Evolutionary conservation across 805 yeast genomes (phyloP).

Genomic region (Kodamaea laetipori): DNA sequence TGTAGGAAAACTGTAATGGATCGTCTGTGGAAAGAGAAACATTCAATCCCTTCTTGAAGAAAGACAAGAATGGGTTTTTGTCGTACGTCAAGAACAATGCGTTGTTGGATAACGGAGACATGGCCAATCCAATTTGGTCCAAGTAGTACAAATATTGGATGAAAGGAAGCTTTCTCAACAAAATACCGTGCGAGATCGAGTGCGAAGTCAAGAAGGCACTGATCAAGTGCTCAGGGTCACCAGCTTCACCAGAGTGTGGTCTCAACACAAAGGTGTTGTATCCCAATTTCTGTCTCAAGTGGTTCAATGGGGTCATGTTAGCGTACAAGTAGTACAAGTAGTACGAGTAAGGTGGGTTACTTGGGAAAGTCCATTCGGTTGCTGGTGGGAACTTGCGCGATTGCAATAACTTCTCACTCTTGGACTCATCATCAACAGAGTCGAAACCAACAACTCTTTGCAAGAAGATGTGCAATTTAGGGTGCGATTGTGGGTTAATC

Average conservation of each 20-base stretch:
- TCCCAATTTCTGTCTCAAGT: slow-evolving; percentile 73
- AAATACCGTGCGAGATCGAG: slow-evolving; percentile 93
- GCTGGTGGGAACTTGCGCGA: slow-evolving; percentile 82
- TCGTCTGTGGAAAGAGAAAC: slow-evolving; percentile 96
- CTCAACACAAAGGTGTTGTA: slow-evolving; percentile 90
- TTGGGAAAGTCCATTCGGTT: slow-evolving; percentile 69
- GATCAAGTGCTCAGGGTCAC: slow-evolving; percentile 96
- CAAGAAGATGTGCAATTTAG: slow-evolving; percentile 85
- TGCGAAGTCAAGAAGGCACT: slow-evolving; percentile 87
- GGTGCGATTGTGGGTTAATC: slow-evolving; percentile 78
- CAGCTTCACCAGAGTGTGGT: slow-evolving; percentile 99
- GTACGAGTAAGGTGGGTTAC: slow-evolving; percentile 97
- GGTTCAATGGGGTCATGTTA: slow-evolving; percentile 81
- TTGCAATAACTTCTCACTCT: slow-evolving; percentile 79
- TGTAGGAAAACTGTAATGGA: slow-evolving; percentile 95
- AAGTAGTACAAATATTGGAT: slow-evolving; percentile 90
- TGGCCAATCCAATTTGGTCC: slow-evolving; percentile 95
- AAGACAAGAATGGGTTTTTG: slow-evolving; percentile 91
- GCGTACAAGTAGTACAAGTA: slow-evolving; percentile 88
- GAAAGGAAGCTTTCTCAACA: slow-evolving; percentile 90
- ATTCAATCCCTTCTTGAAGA: slow-evolving; percentile 90
- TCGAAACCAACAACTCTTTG: slow-evolving; percentile 97
- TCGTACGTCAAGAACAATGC: slow-evolving; percentile 95
- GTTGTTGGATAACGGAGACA: slow-evolving; percentile 97
- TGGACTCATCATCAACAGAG: slow-evolving; percentile 97